Evolutionary conservation across 768 basidiomycete genomes (phyloP), one percentile per base, ranked within the genome.

Genomic region (Termitomyces eurrhizus): DNA sequence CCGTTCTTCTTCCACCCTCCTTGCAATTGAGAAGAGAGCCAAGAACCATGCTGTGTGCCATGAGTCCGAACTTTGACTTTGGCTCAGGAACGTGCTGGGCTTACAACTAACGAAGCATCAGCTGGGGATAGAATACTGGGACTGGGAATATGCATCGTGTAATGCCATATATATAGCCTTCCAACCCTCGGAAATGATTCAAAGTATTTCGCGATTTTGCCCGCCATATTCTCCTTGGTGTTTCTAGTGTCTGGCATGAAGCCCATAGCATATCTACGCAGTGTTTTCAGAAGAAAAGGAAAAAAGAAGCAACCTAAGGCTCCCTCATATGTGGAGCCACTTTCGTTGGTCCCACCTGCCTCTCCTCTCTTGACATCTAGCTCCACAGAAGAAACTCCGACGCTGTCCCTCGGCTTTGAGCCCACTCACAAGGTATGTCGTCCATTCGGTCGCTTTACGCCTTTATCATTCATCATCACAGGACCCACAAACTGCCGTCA

Each of bases 211-310:
- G 29, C 53, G 39, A 13, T 32, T 21, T 41, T 42, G 18, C 18
- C 41, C 41, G 11, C 29, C 53, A 42, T 42, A 11, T 21, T n/a
- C 11, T 21, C 29, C 39, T 42, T n/a, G 16, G 16, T 6, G 14
- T 26, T 7, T 42, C 29, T 55, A 55, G 29, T 32, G 18, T 13
- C 37, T 42, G 41, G 7, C 60, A 79, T 79, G 79, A 78, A 79
- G 65, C 66, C 74, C 14, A 62, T 77, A 16, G 68, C 73, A 6
- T 75, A 80, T 64, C 67, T 80, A 56, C 75, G 75, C 52, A 74
- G 72, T 53, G 67, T 72, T 13, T 78, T 77, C 76, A 73, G 67
- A 64, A 78, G 71, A 65, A 75, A 70, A 66, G 73, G 72, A 41
- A 64, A 64, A 7, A 73, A 74, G 58, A 72, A 74, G 56, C 32